Evolutionary conservation across 78 protist genomes (phyloP).

Genomic region (Paratrimastix pyriformis): DNA sequence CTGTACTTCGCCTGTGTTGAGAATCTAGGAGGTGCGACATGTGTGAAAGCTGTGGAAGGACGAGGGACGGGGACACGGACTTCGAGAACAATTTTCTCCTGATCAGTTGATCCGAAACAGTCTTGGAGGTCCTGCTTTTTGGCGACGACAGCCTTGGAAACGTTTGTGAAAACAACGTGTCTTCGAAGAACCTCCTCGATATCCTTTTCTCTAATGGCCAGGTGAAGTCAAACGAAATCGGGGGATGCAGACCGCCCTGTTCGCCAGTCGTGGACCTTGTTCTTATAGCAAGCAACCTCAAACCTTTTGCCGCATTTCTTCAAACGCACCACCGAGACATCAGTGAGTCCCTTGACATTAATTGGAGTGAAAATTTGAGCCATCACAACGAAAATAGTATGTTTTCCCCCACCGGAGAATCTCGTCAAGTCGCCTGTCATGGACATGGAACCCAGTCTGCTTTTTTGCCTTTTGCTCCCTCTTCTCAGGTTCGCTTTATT

Average conservation of each 20-base stretch:
- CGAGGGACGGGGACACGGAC: background rate
- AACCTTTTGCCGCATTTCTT: slow-evolving; percentile 65
- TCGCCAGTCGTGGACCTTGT: slow-evolving; percentile 75
- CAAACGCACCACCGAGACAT: slow-evolving; percentile 75
- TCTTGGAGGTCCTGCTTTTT: slow-evolving; percentile 53
- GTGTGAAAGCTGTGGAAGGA: slow-evolving; percentile 24
- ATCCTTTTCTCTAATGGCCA: slow-evolving; percentile 55
- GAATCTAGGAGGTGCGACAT: slow-evolving; percentile 5
- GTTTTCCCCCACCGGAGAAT: no score
- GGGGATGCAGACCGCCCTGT: slow-evolving; percentile 43
- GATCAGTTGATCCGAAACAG: slow-evolving; percentile 52
- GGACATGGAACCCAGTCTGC: no score
- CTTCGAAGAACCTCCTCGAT: slow-evolving; percentile 86
- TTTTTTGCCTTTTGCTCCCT: no score
- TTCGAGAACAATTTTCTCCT: slow-evolving; percentile 14
- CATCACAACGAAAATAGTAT: no score
- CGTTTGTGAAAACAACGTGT: slow-evolving; percentile 71
- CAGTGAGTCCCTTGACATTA: slow-evolving; percentile 73
- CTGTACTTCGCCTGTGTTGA: slow-evolving; percentile 81
- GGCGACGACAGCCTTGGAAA: slow-evolving; percentile 72
- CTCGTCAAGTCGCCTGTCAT: no score
- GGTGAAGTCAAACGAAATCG: background rate
- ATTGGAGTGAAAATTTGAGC: no score
- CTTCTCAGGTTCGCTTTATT: no score
- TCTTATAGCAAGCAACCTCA: slow-evolving; percentile 83